A percentile compares a stretch with the other conserved stretches of the same genome.
These are phyloP conservation scores for Ascoidea asiatica DNA, from an alignment of 805 yeast genomes.

Conservation along the genomic window DNA sequence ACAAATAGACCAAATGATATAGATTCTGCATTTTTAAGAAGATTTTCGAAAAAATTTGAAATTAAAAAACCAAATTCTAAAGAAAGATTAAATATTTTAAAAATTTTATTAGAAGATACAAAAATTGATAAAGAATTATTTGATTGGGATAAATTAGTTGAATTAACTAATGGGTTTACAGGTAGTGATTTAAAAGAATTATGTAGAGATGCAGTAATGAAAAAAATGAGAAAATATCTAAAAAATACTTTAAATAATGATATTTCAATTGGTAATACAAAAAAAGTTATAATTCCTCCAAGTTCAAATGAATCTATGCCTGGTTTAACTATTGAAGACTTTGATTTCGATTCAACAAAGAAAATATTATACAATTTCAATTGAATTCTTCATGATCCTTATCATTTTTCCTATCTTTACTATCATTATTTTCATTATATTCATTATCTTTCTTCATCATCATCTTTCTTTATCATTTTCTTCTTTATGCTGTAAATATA, in stretches of 20 bases:
- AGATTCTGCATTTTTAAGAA: slow-evolving; percentile 81
- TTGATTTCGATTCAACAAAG: too few species aligned
- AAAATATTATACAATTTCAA: too few species aligned
- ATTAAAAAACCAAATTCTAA: slow-evolving; percentile 54
- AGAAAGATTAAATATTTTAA: slow-evolving; percentile 60
- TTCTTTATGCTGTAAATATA: too few species aligned
- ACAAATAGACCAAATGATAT: slow-evolving; percentile 88
- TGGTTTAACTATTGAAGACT: too few species aligned
- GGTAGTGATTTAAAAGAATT: slow-evolving; percentile 89
- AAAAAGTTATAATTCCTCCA: too few species aligned
- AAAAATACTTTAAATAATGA: slow-evolving; percentile 37
- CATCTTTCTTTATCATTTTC: too few species aligned
- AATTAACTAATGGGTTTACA: slow-evolving; percentile 58
- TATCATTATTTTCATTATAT: too few species aligned
- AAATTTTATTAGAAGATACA: slow-evolving; percentile 56
- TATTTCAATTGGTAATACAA: slow-evolving; percentile 5
- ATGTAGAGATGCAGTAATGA: slow-evolving; percentile 87
- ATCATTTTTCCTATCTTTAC: too few species aligned
- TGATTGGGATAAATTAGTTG: slow-evolving; percentile 46
- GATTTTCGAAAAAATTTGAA: slow-evolving; percentile 84
- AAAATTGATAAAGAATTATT: slow-evolving; percentile 40
- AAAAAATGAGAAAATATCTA: slow-evolving; percentile 79
- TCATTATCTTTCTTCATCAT: too few species aligned
- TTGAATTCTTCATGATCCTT: too few species aligned
- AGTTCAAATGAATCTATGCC: too few species aligned